These are phyloP conservation scores for Melanomma pulvis-pyrius DNA, from an alignment of 495 filamentous ascomycete genomes.

Conservation along the genomic window DNA sequence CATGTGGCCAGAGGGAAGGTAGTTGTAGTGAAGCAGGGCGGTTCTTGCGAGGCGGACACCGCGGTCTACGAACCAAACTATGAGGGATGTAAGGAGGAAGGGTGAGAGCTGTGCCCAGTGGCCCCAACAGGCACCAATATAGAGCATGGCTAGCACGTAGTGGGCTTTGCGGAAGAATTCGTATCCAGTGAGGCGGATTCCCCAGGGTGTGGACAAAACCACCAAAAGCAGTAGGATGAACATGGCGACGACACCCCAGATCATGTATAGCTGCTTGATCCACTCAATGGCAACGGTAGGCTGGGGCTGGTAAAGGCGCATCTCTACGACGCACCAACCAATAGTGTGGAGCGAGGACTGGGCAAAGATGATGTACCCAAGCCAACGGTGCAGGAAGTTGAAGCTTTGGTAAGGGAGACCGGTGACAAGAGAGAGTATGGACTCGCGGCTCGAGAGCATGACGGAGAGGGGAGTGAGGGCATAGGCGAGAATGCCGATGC, in stretches of 20 bases:
- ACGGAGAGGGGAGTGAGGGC: constrained; percentile 67
- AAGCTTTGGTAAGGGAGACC: constrained; percentile 70
- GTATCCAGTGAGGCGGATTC: constrained; percentile 64
- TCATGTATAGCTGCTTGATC: constrained; percentile 59
- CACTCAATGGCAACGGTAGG: constrained; percentile 56
- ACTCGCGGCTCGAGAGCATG: constrained; percentile 61
- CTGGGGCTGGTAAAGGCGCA: constrained; percentile 65
- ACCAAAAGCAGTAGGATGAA: constrained; percentile 60
- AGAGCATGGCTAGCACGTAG: constrained; percentile 65
- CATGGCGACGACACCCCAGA: constrained; percentile 68
- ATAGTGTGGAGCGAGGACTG: constrained; percentile 66
- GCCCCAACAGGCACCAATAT: constrained; percentile 68
- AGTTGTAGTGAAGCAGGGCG: constrained; percentile 54
- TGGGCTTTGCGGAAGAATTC: constrained; percentile 68
- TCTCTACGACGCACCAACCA: constrained; percentile 66
- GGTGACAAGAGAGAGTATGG: constrained; percentile 61
- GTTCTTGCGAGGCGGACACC: constrained; percentile 54
- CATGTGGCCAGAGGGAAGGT: constrained; percentile 28
- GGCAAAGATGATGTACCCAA: constrained; percentile 64
- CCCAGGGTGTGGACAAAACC: constrained; percentile 56
- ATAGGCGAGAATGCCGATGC: constrained; percentile 66
- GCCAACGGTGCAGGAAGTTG: constrained; percentile 70
- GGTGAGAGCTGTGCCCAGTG: constrained; percentile 66
- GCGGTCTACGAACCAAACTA: constrained; percentile 60
- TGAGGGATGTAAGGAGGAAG: constrained; percentile 64